Percentiles rank a stretch among this genome's conserved stretches.
Evolutionary conservation across 306 rosid genomes (phyloP).

Genomic region (Cicer cuneatum): DNA sequence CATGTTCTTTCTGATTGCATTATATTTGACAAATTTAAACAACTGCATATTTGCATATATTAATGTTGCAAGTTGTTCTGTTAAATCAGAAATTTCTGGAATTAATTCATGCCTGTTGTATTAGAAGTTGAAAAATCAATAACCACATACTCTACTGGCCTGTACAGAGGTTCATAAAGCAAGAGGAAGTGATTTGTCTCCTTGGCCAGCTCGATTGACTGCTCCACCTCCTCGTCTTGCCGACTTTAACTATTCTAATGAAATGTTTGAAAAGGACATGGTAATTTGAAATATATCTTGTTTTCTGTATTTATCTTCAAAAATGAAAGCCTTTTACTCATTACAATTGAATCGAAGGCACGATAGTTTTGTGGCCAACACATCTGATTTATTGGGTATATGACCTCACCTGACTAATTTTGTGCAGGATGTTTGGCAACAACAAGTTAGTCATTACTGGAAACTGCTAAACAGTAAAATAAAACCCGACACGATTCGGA

Average conservation of each 20-base stretch:
- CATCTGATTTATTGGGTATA: conserved; percentile 12
- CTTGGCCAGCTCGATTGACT: conserved; percentile 89
- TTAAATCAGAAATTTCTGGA: conserved; percentile 21
- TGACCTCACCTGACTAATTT: conserved; percentile 37
- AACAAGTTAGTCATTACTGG: conserved; percentile 77
- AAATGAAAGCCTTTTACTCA: background rate
- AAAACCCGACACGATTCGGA: conserved; percentile 70
- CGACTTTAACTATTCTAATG: conserved; percentile 76
- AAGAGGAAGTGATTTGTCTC: conserved; percentile 82
- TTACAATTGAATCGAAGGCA: conserved; percentile 12
- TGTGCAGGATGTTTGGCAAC: conserved; percentile 77
- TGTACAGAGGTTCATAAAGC: conserved; percentile 69
- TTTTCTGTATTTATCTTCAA: conserved; percentile 22
- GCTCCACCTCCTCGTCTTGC: conserved; percentile 89
- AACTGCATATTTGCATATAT: conserved; percentile 15
- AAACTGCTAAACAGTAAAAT: conserved; percentile 68
- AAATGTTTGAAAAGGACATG: conserved; percentile 74
- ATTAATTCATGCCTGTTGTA: conserved; percentile 35
- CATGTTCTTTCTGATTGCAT: conserved; percentile 30
- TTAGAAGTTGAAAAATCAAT: conserved; percentile 45
- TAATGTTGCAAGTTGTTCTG: conserved; percentile 27
- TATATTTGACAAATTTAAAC: background rate
- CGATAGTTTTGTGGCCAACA: conserved; percentile 4
- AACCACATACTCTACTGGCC: conserved; percentile 46
- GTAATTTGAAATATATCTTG: conserved; percentile 52